These are phyloP conservation scores for Ceratocystis harringtonii DNA, from an alignment of 2,329 filamentous ascomycete genomes.

Conservation along the genomic window DNA sequence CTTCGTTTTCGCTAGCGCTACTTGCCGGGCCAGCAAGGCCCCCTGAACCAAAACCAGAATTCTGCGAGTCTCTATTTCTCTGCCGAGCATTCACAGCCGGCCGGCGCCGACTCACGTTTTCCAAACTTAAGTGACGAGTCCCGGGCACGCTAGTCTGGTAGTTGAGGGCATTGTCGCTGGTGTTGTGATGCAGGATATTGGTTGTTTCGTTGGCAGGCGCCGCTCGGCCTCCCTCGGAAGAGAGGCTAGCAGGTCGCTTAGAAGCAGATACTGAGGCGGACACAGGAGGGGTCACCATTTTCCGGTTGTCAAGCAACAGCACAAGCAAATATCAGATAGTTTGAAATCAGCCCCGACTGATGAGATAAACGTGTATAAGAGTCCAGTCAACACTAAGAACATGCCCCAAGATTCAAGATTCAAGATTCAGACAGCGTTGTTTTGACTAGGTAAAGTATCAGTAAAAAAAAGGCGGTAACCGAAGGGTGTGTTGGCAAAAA, in stretches of 20 bases:
- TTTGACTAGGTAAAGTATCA: no score
- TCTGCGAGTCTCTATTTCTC: neutral
- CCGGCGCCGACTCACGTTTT: slow-evolving; percentile 1
- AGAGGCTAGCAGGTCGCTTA: slow-evolving; percentile 1
- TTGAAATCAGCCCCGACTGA: neutral
- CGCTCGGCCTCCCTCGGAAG: neutral
- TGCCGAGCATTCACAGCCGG: neutral
- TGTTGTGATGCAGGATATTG: slow-evolving; percentile 7
- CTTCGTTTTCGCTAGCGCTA: slow-evolving; percentile 4
- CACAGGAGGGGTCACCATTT: neutral
- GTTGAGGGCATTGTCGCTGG: slow-evolving; percentile 1
- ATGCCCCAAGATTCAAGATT: neutral
- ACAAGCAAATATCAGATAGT: neutral
- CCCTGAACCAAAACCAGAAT: neutral
- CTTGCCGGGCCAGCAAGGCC: neutral
- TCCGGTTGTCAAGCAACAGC: neutral
- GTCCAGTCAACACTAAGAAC: neutral
- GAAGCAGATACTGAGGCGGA: neutral
- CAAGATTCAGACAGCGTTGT: no score
- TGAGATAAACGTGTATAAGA: neutral
- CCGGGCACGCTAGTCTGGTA: slow-evolving; percentile 12
- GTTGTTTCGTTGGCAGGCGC: slow-evolving; percentile 16
- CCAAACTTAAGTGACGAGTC: neutral
- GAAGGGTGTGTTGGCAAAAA: neutral
- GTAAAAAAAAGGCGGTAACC: neutral